These are phyloP conservation scores for Rhodomyrtus psidioides DNA, from an alignment of 441 rosid genomes.

Conservation along the genomic window DNA sequence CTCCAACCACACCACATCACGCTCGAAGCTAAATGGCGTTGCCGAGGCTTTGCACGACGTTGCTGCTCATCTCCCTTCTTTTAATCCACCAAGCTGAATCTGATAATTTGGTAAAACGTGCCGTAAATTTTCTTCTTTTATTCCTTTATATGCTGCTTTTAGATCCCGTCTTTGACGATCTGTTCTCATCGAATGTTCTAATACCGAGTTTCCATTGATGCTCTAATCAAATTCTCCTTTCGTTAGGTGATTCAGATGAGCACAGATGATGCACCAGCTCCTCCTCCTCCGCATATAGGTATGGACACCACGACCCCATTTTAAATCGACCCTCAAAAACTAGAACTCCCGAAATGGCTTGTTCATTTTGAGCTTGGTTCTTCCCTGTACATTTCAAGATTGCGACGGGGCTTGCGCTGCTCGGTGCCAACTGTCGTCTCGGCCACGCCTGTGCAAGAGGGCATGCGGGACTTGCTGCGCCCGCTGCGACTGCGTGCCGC, in stretches of 20 bases:
- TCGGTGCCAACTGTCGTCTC: not conserved
- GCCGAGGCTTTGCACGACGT: not conserved
- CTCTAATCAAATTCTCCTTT: not conserved
- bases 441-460: not conserved
- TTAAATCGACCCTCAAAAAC: not conserved
- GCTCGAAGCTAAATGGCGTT: not conserved
- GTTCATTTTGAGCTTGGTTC: not conserved
- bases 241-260: not conserved
- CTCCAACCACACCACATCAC: not conserved
- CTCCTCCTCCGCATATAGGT: not conserved
- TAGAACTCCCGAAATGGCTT: not conserved
- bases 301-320: not conserved
- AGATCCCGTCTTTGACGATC: not conserved
- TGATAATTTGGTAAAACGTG: not conserved
- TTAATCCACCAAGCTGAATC: not conserved
- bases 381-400: not conserved
- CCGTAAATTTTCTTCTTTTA: not conserved
- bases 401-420: not conserved
- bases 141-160: not conserved
- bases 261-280: not conserved
- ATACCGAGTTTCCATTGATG: not conserved
- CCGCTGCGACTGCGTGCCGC: not conserved
- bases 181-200: not conserved
- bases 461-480: not conserved
- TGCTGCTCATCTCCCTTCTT: not conserved